Conservation (phyloP, 352 stramenopile genomes). For the Globisporangium echinulatum region DNA sequence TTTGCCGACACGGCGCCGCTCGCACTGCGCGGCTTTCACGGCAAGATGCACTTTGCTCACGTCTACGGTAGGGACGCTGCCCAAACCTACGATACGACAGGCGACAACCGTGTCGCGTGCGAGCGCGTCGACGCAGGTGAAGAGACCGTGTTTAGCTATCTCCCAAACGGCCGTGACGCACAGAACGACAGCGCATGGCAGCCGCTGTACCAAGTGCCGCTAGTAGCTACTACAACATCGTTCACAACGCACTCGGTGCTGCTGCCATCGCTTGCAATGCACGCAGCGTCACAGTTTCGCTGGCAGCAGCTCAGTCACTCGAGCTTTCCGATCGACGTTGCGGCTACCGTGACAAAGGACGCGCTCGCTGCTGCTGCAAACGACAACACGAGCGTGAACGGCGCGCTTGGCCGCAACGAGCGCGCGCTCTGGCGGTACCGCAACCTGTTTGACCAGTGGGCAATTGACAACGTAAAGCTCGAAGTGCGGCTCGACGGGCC, state of each 20-base stretch:
- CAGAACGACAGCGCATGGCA: constrained; percentile 44
- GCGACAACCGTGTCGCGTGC: constrained; percentile 57
- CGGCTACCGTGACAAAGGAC: constrained; percentile 14
- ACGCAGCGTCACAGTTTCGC: constrained; percentile 35
- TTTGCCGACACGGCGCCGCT: constrained; percentile 36
- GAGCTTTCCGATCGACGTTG: constrained; percentile 51
- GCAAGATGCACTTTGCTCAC: constrained; percentile 59
- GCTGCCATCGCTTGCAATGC: constrained; percentile 38
- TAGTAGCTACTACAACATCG: constrained; percentile 6
- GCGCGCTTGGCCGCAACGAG: constrained; percentile 26
- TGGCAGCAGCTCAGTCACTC: constrained; percentile 69
- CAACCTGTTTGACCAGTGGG: constrained; percentile 77
- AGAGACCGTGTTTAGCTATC: constrained; percentile 48
- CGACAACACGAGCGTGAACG: constrained; percentile 31
- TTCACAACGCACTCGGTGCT: constrained; percentile 23
- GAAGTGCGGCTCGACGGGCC: constrained; percentile 49
- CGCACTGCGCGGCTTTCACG: constrained; percentile 44
- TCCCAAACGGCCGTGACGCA: constrained; percentile 21
- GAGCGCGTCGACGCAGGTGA: constrained; percentile 38
- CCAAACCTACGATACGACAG: constrained; percentile 38
- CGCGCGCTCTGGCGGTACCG: constrained; percentile 49
- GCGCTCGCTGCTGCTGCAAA: constrained; percentile 31
- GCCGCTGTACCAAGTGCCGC: constrained; percentile 24
- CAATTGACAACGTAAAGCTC: constrained; percentile 47
- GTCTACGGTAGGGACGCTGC: constrained; percentile 39